These are phyloP conservation scores for Helianthus tuberosus DNA, from an alignment of 129 eudicot genomes.

Conservation along the genomic window DNA sequence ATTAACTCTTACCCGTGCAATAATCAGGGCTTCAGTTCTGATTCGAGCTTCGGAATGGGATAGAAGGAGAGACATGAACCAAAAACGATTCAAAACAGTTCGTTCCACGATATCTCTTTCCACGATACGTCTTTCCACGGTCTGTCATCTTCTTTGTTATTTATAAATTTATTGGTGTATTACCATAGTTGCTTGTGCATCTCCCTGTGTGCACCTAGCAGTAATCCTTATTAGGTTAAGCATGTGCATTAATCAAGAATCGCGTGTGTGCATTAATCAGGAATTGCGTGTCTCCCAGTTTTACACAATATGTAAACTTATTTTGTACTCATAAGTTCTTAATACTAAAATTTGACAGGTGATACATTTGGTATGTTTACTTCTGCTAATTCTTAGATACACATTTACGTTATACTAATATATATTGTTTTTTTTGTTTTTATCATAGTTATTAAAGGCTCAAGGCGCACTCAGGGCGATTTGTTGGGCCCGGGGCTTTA, in stretches of 20 bases:
- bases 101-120: conserved; percentile 15
- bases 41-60: conserved; percentile 33
- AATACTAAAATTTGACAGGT: neutral
- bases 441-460: no score
- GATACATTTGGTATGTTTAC: neutral
- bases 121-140: conserved; percentile 30
- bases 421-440: neutral
- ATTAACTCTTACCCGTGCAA: conserved; percentile 21
- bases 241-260: neutral
- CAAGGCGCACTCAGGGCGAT: no score
- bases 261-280: conserved; percentile 2
- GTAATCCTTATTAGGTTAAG: conserved; percentile 8
- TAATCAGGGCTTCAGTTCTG: conserved; percentile 22
- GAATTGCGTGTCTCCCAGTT: conserved; percentile 4
- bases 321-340: neutral
- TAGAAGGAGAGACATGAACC: conserved; percentile 32
- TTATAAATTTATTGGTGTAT: neutral
- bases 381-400: conserved; percentile 12
- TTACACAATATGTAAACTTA: neutral
- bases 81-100: conserved; percentile 23
- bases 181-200: neutral
- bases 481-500: no score
- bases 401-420: neutral
- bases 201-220: conserved; percentile 8
- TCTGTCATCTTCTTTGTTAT: conserved; percentile 19